These are phyloP conservation scores for Erigeron philadelphicus DNA, from an alignment of 140 eudicot species.

Conservation along the genomic window DNA sequence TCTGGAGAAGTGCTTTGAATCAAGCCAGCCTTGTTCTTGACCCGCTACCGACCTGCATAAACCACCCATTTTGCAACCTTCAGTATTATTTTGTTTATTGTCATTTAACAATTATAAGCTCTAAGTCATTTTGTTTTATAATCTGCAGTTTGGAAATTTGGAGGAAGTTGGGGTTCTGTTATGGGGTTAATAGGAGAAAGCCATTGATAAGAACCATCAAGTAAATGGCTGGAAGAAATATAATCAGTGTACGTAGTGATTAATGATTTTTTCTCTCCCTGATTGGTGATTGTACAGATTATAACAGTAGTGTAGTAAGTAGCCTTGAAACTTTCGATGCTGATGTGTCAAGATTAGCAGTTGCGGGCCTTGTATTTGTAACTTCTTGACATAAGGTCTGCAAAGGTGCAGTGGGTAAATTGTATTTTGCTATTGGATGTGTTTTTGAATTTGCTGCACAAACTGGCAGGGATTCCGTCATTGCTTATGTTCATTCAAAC, in stretches of 20 bases:
- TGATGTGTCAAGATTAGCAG: slow-evolving; percentile 16
- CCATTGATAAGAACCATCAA: slow-evolving; percentile 27
- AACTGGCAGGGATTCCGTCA: neutral
- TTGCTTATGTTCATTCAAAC: neutral
- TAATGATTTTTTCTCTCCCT: neutral
- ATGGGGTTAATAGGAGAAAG: slow-evolving; percentile 46
- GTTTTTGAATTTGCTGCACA: neutral
- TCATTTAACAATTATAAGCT: slow-evolving; percentile 5
- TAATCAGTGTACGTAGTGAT: neutral
- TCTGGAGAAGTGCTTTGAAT: too few relatives aligned
- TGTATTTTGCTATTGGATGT: neutral
- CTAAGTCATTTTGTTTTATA: neutral
- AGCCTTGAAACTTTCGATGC: slow-evolving; percentile 11
- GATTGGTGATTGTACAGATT: slow-evolving; percentile 18
- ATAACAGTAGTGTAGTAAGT: slow-evolving; percentile 8
- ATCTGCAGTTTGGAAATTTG: slow-evolving; percentile 73
- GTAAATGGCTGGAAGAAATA: slow-evolving; percentile 15
- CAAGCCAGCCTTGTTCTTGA: too few relatives aligned
- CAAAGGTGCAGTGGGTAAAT: neutral
- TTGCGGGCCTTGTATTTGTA: slow-evolving; percentile 2
- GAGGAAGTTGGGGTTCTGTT: slow-evolving; percentile 70
- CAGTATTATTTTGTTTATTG: neutral
- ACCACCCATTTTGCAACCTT: too few relatives aligned
- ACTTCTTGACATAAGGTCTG: neutral
- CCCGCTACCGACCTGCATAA: too few relatives aligned